Percentiles rank a stretch among this genome's conserved stretches.
Evolutionary conservation across 441 rosid genomes (phyloP).

Genomic region (Erysimum pusillum): DNA sequence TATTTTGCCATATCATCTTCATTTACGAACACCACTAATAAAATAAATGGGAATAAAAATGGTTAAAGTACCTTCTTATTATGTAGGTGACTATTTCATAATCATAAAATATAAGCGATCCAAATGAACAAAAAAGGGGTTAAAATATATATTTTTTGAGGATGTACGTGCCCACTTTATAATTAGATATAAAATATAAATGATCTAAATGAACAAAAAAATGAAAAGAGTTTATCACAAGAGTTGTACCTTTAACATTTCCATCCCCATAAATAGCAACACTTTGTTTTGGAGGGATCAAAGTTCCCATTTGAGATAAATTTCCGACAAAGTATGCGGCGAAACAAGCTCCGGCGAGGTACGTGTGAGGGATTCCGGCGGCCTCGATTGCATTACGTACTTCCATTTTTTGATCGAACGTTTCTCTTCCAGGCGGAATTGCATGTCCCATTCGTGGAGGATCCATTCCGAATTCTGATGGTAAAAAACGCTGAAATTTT

Average conservation of each 20-base stretch:
- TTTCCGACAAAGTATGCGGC: conserved; percentile 73
- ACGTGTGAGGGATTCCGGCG: conserved; percentile 74
- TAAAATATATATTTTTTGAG: too few species aligned
- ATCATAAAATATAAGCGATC: not conserved
- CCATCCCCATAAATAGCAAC: conserved; percentile 68
- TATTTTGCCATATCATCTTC: conserved; percentile 77
- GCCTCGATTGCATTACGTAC: conserved; percentile 75
- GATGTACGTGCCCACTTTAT: too few species aligned
- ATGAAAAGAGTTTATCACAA: not conserved
- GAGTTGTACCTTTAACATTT: conserved; percentile 62
- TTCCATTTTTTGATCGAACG: conserved; percentile 80
- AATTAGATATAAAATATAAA: not conserved
- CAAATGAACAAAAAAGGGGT: too few species aligned
- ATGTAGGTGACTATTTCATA: not conserved
- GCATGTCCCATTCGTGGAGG: conserved; percentile 75
- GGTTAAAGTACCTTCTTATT: not conserved
- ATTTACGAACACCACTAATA: conserved; percentile 55
- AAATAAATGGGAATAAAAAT: not conserved
- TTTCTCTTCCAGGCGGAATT: conserved; percentile 68
- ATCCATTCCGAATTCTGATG: conserved; percentile 85
- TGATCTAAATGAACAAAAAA: not conserved
- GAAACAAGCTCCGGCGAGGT: conserved; percentile 71
- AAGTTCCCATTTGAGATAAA: conserved; percentile 62
- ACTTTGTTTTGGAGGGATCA: conserved; percentile 60
- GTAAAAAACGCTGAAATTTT: conserved; percentile 66